Evolutionary conservation across 31 red algal species (phyloP), one percentile per base, ranked within the genome.

Genomic region (Odonthalia washingtoniensis): DNA sequence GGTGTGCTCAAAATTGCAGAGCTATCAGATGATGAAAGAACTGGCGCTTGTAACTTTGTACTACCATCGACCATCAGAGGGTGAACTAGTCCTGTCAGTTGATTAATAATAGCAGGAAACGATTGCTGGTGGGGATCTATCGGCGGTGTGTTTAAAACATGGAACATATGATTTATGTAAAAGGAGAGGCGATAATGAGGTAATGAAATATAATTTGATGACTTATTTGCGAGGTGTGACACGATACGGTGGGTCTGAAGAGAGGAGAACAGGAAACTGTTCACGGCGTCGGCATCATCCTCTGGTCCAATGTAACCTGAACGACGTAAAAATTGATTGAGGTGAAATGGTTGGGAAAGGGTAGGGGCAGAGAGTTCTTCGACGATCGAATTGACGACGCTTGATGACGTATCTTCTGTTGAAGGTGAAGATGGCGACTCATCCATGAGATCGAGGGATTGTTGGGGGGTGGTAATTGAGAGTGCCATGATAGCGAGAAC

Each of bases 211-310:
- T 14, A 57, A 14, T 57, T 21, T 57, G 21, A 57, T 14, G 21
- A 9, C 12, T 57, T 57, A 9, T 9, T 14, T 57, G 12, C 12
- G 49, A 14, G 49, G 21, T 57, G 49, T 14, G 21, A 57, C 9
- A 57, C 12, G 21, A 72, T 72, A 12, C 81, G 65, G 39, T 84
- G 81, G 26, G 81, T 73, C 34, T 84, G 81, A 16, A 84, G 81
- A 5, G 81, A 36, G 2, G 81, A 73, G 27, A 84, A 66, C 16
- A 84, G 67, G 43, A 84, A 84, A 4, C n/a, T n/a, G n/a, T n/a
- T n/a, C n/a, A n/a, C n/a, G n/a, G n/a, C n/a, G n/a, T n/a, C n/a
- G n/a, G n/a, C n/a, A n/a, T n/a, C n/a, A n/a, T n/a, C n/a, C n/a
- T n/a, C n/a, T n/a, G n/a, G n/a, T n/a, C n/a, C n/a, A n/a, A n/a